These are phyloP conservation scores for Beauveria sp. DNA, from an alignment of 2,329 filamentous ascomycete species.

Conservation along the genomic window DNA sequence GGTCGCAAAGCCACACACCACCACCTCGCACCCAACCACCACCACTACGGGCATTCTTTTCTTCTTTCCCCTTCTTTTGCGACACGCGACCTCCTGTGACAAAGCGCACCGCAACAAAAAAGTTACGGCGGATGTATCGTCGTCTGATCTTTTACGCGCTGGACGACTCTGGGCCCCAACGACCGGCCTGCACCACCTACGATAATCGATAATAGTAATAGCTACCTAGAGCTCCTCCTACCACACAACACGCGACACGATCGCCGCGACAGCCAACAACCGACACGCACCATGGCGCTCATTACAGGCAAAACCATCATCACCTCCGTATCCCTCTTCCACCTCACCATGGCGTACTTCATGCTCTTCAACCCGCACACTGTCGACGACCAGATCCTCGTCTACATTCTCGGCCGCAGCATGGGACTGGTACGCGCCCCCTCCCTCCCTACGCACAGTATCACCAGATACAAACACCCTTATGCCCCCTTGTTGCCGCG, in stretches of 20 bases:
- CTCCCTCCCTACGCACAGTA: neutral
- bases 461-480: neutral
- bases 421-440: conserved; percentile 62
- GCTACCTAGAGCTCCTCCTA: too few species aligned
- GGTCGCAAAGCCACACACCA: neutral
- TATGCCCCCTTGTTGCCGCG: neutral
- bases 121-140: neutral
- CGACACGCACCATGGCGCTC: conserved; percentile 56
- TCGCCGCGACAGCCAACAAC: neutral
- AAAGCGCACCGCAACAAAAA: neutral
- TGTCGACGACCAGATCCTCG: conserved; percentile 71
- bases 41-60: neutral
- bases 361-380: conserved; percentile 66
- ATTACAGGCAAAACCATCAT: conserved; percentile 76
- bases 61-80: neutral
- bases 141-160: neutral
- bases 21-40: neutral
- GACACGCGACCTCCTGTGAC: neutral
- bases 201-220: neutral
- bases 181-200: neutral
- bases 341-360: conserved; percentile 76
- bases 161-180: neutral
- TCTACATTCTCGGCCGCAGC: conserved; percentile 74
- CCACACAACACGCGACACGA: neutral
- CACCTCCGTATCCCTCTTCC: conserved; percentile 73